Percentiles rank a stretch among this genome's conserved stretches.
phyloP scores from a whole-genome alignment of 352 stramenopile species.

The Phytopythium ostracodes region DNA sequence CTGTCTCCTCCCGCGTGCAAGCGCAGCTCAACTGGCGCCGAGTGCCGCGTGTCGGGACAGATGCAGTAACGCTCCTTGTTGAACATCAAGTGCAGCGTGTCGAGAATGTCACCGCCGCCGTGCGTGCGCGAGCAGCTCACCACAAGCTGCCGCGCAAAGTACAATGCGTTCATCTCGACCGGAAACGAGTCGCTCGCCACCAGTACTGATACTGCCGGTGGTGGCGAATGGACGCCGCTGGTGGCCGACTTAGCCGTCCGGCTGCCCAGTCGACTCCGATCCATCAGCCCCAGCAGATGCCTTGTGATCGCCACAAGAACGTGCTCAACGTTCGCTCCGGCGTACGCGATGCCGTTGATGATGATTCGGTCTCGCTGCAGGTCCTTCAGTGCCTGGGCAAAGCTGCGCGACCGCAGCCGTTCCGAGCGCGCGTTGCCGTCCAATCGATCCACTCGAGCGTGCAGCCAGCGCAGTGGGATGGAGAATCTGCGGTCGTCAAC shows the following conservation, averaged over 20 bases:
- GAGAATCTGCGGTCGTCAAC: background rate
- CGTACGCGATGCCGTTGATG: conserved; percentile 44
- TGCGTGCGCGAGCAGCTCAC: conserved; percentile 61
- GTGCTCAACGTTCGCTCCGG: conserved; percentile 28
- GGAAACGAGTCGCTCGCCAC: background rate
- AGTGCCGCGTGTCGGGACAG: conserved; percentile 38
- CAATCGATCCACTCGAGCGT: conserved; percentile 40
- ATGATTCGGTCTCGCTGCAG: conserved; percentile 47
- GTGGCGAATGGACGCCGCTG: background rate
- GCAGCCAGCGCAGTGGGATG: conserved; percentile 49
- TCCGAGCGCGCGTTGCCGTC: conserved; percentile 30
- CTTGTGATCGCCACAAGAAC: conserved; percentile 26
- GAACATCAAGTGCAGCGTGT: conserved; percentile 54
- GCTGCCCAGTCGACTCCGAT: background rate
- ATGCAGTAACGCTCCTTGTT: conserved; percentile 42
- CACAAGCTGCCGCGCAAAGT: conserved; percentile 51
- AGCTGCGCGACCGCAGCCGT: conserved; percentile 41
- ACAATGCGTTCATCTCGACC: conserved; percentile 45
- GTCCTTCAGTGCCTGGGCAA: conserved; percentile 66
- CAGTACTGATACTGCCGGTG: background rate
- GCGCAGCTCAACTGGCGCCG: conserved; percentile 38
- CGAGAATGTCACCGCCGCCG: conserved; percentile 61
- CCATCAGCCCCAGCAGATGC: conserved; percentile 3
- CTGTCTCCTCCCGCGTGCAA: background rate
- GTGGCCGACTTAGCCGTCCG: background rate